Evolutionary conservation across 2,329 filamentous ascomycete genomes (phyloP).

Genomic region (Mollisia scopiformis): DNA sequence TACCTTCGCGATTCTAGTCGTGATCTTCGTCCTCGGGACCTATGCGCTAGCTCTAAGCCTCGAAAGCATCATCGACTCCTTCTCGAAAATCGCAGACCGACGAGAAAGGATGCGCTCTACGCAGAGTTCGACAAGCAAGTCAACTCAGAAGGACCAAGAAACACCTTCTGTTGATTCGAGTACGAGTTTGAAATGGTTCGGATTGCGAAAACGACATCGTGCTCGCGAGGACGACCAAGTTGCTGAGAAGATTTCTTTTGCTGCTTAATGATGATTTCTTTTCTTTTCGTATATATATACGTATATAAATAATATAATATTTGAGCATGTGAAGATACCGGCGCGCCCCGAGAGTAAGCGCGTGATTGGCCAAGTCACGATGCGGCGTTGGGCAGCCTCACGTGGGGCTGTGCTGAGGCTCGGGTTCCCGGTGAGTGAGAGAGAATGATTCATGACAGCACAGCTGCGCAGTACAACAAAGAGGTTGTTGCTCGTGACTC

Average conservation of each 20-base stretch:
- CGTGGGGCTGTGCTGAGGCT: background rate
- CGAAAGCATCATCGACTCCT: slow-evolving; percentile 18
- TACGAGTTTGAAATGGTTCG: background rate
- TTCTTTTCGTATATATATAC: background rate
- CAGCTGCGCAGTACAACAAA: background rate
- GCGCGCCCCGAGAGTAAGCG: background rate
- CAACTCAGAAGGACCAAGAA: background rate
- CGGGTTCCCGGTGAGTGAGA: background rate
- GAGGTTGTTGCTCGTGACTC: background rate
- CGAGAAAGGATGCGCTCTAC: background rate
- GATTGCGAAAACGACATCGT: slow-evolving; percentile 6
- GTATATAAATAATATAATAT: background rate
- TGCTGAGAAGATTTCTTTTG: slow-evolving; percentile 9
- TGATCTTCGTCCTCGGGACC: slow-evolving; percentile 21
- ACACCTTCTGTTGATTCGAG: background rate
- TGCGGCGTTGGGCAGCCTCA: background rate
- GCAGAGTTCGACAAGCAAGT: background rate
- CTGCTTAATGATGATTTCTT: background rate
- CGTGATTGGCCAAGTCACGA: background rate
- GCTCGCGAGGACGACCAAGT: background rate
- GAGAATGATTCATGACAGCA: background rate
- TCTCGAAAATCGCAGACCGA: slow-evolving; percentile 1
- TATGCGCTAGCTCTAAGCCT: slow-evolving; percentile 22
- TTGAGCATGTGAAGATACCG: background rate
- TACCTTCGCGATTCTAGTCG: slow-evolving; percentile 15